Base-by-base conservation (phyloP, 768 basidiomycete genomes). In the Collybia nuda region DNA sequence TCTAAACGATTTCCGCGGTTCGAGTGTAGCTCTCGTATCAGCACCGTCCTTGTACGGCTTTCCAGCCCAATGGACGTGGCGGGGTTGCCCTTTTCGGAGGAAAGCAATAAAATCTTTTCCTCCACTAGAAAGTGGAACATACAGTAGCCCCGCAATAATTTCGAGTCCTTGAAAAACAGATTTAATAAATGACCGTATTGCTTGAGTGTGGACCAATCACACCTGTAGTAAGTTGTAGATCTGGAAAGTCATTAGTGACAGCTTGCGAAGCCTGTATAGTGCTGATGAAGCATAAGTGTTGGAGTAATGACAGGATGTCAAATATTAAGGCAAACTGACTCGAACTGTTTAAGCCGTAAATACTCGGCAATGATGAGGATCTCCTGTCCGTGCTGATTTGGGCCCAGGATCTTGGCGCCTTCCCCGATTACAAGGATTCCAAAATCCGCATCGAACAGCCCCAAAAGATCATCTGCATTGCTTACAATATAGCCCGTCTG, bases 81-180 rank as follows among this genome's bases (percentile, higher is more conserved):
- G 74, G 19, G 73, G 73, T 65, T 91, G 88, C 3, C 89, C 88
- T 54, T 81, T 83, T n/a, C 90, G 78, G 24, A 91, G 67, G 58
- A 93, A 86, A 12, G 84, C 85, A 51, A 93, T 89, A 59, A 92
- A 92, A 61, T 93, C 90, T 37, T 81, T 78, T 0, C 90, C 89
- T 8, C 77, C 79, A 36, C 73, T 74, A 0, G 88, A 89, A 2
- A 92, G 70, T 1, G 90, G 90, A 0, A 92, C 85, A 57, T 81
- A 85, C 2, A 93, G 78, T 44, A 90, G 59, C 2, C 90, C 89
- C 0, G 88, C 84, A 56, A 93, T 79, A 41, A 82, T 68, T 44
- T 85, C 81, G 43, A 88, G 66, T 1, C 80, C 79, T 70, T 53
- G 45, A 8, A 53, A 37, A n/a, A 36, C n/a, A 22, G 2, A 39